Conservation (phyloP, 495 filamentous ascomycete genomes). For the Apodospora peruviana region DNA sequence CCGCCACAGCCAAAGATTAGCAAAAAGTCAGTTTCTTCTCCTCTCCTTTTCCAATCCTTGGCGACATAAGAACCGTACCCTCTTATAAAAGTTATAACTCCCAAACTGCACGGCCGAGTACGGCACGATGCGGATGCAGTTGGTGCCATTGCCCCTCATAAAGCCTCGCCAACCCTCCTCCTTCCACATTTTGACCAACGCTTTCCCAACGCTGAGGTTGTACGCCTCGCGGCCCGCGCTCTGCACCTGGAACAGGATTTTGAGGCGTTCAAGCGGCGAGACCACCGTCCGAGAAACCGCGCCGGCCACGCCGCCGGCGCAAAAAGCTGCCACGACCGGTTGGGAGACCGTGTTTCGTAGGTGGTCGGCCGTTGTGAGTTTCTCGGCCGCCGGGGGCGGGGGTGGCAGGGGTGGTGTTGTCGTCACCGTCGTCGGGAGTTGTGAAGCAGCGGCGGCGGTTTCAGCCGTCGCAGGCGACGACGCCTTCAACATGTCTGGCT, state of each 20-base stretch:
- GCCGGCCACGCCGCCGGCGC: conserved; percentile 92
- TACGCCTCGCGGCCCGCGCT: conserved; percentile 87
- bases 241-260: conserved; percentile 96
- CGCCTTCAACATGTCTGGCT: conserved; percentile 12
- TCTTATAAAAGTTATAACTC: conserved; percentile 95
- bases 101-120: conserved; percentile 98
- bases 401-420: neutral
- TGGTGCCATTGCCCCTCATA: conserved; percentile 95
- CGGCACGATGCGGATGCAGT: conserved; percentile 95
- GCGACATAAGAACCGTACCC: conserved; percentile 48
- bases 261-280: conserved; percentile 88
- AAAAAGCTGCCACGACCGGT: conserved; percentile 83
- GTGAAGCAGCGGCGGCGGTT: neutral
- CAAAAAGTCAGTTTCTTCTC: neutral
- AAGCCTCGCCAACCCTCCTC: conserved; percentile 96
- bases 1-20: neutral
- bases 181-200: conserved; percentile 85
- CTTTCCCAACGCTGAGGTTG: conserved; percentile 82
- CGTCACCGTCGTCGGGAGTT: neutral
- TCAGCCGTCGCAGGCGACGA: neutral
- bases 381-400: neutral
- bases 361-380: conserved; percentile 13
- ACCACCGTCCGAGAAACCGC: conserved; percentile 97
- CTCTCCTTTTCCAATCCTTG: neutral
- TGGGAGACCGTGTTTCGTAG: conserved; percentile 56